A percentile compares a stretch with the other conserved stretches of the same genome.
These are phyloP conservation scores for Phalaenopsis equestris DNA, from an alignment of 106 monocot genomes.

Conservation along the genomic window DNA sequence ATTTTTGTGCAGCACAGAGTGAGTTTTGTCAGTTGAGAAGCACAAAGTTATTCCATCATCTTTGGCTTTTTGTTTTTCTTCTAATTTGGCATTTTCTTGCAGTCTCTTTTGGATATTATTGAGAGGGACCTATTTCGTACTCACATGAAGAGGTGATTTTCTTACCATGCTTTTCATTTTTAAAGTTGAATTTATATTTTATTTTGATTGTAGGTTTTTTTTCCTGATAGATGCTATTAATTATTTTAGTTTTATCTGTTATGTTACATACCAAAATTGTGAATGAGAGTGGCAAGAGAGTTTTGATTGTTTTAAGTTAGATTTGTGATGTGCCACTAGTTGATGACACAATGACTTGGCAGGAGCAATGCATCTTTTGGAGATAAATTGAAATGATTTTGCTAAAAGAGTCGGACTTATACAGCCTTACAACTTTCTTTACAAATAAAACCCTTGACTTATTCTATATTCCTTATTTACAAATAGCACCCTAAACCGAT, in stretches of 20 bases:
- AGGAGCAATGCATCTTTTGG: background rate
- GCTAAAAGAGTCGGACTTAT: no score
- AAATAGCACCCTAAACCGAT: no score
- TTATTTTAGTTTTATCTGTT: background rate
- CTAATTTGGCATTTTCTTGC: constrained; percentile 16
- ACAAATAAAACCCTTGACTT: no score
- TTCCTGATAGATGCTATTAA: background rate
- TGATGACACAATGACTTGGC: background rate
- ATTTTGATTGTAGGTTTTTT: background rate
- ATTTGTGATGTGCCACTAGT: background rate
- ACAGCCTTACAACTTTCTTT: no score
- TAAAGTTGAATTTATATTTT: background rate
- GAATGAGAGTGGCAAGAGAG: background rate
- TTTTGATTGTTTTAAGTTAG: background rate
- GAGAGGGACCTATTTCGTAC: constrained; percentile 82
- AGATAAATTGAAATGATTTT: no score
- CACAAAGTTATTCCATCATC: constrained; percentile 43
- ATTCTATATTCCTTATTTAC: no score
- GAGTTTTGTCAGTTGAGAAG: constrained; percentile 32
- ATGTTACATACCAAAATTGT: background rate
- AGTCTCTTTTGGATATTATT: constrained; percentile 87
- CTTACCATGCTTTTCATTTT: background rate
- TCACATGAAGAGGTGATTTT: constrained; percentile 83
- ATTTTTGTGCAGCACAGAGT: constrained; percentile 95
- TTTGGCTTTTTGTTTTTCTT: background rate